Conservation (phyloP, 148 eudicot species). For the Chenopodium berlandieri region DNA sequence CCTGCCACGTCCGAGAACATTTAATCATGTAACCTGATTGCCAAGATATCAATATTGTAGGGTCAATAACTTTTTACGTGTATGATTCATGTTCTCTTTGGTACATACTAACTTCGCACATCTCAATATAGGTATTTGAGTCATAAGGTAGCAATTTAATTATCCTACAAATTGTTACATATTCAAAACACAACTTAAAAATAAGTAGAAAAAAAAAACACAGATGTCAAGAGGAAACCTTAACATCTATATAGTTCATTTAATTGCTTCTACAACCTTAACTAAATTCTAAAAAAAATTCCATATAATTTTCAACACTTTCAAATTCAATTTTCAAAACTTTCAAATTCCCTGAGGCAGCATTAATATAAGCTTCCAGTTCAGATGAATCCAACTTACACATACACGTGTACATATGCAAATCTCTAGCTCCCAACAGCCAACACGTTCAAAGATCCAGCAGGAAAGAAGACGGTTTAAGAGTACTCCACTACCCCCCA, state of each 20-base stretch:
- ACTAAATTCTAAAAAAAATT: not conserved
- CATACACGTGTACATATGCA: not conserved
- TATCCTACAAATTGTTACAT: not conserved
- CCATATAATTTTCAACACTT: not conserved
- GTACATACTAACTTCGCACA: not conserved
- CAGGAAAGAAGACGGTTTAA: not conserved
- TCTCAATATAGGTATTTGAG: not conserved
- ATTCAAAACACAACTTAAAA: not conserved
- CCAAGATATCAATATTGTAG: not conserved
- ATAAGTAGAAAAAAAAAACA: not conserved
- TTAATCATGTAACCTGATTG: not conserved
- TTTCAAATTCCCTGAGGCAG: not conserved
- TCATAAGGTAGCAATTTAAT: not conserved
- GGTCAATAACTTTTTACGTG: not conserved
- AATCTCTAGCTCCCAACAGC: not conserved
- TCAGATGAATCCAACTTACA: not conserved
- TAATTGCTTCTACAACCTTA: not conserved
- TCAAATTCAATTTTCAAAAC: not conserved
- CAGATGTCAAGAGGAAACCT: not conserved
- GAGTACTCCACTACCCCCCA: not conserved
- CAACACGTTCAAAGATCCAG: not conserved
- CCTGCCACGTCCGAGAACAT: not conserved
- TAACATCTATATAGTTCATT: not conserved
- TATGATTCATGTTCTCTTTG: not conserved
- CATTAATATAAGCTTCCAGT: not conserved